Base-by-base conservation (phyloP, 306 rosid genomes). In the Cucumis hystrix region DNA sequence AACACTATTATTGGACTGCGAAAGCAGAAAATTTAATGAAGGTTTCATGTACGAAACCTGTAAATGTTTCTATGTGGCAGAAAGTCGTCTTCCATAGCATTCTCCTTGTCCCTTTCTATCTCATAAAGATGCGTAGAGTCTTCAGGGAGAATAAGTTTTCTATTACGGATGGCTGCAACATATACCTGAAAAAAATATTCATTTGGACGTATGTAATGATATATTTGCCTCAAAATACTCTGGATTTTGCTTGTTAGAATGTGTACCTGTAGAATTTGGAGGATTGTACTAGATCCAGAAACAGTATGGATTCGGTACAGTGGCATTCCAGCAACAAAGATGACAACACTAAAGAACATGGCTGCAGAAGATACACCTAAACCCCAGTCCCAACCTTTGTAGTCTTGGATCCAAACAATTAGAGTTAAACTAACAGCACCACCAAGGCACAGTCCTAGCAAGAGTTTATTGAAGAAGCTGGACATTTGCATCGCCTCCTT, bases 371-470 rank as follows among this genome's bases (percentile, higher is more conserved):
- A 87, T 74, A 88, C 61, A 20, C 92, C 96, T 61, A 94, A 89
- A 10, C 95, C 97, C 95, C 87, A 88, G 78, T 89, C 98, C 98
- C 98, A 95, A 18, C 97, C 98, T 85, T 63, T 90, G 40, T 88
- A 25, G 70, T 86, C 85, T 80, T 95, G 93, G 12, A 92, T 66
- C 92, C 94, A 95, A 77, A 92, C 97, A 66, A 92, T 63, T 17
- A 92, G 81, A 0, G 96, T 95, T 74, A 92, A 78, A 86, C 98
- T 90, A 37, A 81, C 79, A 0, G 86, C 85, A 74, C 92, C 97
- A 35, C 98, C 98, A 5, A 77, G 0, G 80, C 97, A 95, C 18
- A 85, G n/a, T 20, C 92, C 87, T 7, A 95, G 81, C 54, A 95
- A 77, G 62, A 95, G 86, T 43, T 71, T 7, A 83, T 95, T 92